phyloP scores from a whole-genome alignment of 306 rosid genomes.

The Arachis hypogaea region DNA sequence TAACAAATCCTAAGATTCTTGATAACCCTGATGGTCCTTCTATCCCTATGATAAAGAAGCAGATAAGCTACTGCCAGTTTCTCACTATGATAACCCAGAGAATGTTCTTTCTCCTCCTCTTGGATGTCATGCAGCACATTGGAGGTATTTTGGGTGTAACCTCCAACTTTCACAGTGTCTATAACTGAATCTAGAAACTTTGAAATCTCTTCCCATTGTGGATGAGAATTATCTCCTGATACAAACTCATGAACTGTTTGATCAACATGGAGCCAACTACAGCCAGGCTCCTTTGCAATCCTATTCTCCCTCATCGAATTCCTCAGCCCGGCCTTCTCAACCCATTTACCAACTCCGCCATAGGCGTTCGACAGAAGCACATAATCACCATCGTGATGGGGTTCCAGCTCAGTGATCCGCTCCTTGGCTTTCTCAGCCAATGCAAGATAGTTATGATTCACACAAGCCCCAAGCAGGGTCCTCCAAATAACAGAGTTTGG shows the following conservation, averaged over 20 bases:
- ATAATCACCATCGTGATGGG: slow-evolving; percentile 59
- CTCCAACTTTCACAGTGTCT: slow-evolving; percentile 45
- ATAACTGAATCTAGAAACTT: slow-evolving; percentile 47
- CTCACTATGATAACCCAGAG: slow-evolving; percentile 63
- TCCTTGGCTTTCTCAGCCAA: slow-evolving; percentile 61
- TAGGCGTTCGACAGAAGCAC: slow-evolving; percentile 65
- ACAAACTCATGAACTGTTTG: slow-evolving; percentile 60
- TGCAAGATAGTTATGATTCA: slow-evolving; percentile 49
- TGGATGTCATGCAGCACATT: slow-evolving; percentile 59
- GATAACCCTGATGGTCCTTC: slow-evolving; percentile 55
- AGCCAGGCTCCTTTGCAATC: slow-evolving; percentile 59
- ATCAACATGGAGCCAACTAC: slow-evolving; percentile 54
- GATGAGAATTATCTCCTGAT: slow-evolving; percentile 61
- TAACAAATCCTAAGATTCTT: slow-evolving; percentile 64
- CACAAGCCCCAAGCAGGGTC: slow-evolving; percentile 70
- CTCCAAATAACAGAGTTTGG: slow-evolving; percentile 70
- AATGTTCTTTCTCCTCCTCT: slow-evolving; percentile 66
- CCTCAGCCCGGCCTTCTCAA: slow-evolving; percentile 52
- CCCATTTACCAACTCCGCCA: slow-evolving; percentile 66
- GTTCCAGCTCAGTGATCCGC: slow-evolving; percentile 52
- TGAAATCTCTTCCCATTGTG: slow-evolving; percentile 50
- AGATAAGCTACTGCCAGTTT: slow-evolving; percentile 65
- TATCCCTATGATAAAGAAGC: slow-evolving; percentile 56
- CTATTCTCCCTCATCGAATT: slow-evolving; percentile 55
- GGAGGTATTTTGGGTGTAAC: slow-evolving; percentile 50